A percentile compares a stretch with the other conserved stretches of the same genome.
phyloP scores from a whole-genome alignment of 139 green algal genomes.

The Auxenochlorella pyrenoidosa region DNA sequence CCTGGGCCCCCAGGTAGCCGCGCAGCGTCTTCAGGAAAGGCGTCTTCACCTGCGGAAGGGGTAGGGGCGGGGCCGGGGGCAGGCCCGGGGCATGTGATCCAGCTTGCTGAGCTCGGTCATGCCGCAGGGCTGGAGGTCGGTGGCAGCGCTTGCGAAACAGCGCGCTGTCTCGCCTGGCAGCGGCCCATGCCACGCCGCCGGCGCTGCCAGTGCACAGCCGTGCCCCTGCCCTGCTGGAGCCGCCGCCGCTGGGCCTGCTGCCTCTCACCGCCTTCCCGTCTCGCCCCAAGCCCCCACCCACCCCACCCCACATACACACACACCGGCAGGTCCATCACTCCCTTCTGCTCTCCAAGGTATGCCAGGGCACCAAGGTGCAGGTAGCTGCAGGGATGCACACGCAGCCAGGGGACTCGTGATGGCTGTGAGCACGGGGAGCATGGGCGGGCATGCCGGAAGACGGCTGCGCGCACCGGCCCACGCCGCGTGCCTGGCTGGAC shows the following conservation, averaged over 20 bases:
- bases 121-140: too few species aligned
- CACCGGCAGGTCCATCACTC: conserved; percentile 25
- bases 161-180: too few species aligned
- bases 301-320: neutral
- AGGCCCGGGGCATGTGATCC: neutral
- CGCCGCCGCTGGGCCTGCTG: too few species aligned
- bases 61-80: neutral
- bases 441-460: too few species aligned
- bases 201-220: too few species aligned
- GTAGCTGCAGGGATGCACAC: neutral
- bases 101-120: too few species aligned
- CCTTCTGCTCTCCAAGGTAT: conserved; percentile 10
- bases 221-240: too few species aligned
- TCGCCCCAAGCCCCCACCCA: neutral
- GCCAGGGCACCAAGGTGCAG: conserved; percentile 4
- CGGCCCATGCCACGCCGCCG: too few species aligned
- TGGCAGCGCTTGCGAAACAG: too few species aligned
- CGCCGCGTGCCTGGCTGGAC: neutral
- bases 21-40: conserved; percentile 17
- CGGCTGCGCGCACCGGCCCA: too few species aligned
- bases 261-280: neutral
- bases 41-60: neutral
- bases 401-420: too few species aligned
- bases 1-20: conserved; percentile 14
- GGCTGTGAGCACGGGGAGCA: too few species aligned